A percentile compares a stretch with the other conserved stretches of the same genome.
phyloP scores from a whole-genome alignment of 202 grass and related monocot species.

The Setaria italica region DNA sequence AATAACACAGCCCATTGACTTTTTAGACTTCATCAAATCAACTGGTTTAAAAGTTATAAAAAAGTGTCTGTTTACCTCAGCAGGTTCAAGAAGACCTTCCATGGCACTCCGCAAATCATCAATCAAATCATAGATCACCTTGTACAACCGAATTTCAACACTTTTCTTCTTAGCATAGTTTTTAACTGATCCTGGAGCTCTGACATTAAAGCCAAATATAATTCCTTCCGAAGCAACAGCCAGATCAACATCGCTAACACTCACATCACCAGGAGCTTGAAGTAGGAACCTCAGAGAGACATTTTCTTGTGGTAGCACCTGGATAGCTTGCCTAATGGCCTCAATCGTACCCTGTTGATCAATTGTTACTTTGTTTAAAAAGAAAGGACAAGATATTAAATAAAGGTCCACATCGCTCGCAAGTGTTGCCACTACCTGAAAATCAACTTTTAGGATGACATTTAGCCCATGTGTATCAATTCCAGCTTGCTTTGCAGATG shows the following conservation, averaged over 20 bases:
- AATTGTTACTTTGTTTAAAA: slow-evolving; percentile 18
- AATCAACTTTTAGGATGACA: slow-evolving; percentile 97
- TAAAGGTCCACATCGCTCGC: neutral
- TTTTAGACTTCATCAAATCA: slow-evolving; percentile 9
- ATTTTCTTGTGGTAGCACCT: slow-evolving; percentile 85
- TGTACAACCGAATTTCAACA: slow-evolving; percentile 92
- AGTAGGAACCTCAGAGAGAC: slow-evolving; percentile 89
- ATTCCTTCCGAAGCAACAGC: slow-evolving; percentile 84
- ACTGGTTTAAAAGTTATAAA: slow-evolving; percentile 19
- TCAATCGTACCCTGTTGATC: slow-evolving; percentile 88
- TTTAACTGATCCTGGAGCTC: slow-evolving; percentile 83
- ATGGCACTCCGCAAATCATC: slow-evolving; percentile 94
- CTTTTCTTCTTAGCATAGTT: slow-evolving; percentile 86
- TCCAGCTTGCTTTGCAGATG: slow-evolving; percentile 65
- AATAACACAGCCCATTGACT: neutral
- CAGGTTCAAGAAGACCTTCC: slow-evolving; percentile 94
- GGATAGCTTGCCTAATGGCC: slow-evolving; percentile 88
- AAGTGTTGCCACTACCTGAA: slow-evolving; percentile 66
- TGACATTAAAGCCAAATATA: slow-evolving; percentile 97
- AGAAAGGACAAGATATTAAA: slow-evolving; percentile 24
- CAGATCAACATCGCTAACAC: slow-evolving; percentile 84
- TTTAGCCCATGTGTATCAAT: slow-evolving; percentile 91
- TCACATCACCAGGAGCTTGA: slow-evolving; percentile 90
- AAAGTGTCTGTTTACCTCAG: slow-evolving; percentile 65
- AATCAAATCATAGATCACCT: slow-evolving; percentile 95